Percentiles rank a stretch among this genome's conserved stretches.
Conservation (phyloP, 1,284 basidiomycete genomes). For the Apiotrichum siamense region DNA sequence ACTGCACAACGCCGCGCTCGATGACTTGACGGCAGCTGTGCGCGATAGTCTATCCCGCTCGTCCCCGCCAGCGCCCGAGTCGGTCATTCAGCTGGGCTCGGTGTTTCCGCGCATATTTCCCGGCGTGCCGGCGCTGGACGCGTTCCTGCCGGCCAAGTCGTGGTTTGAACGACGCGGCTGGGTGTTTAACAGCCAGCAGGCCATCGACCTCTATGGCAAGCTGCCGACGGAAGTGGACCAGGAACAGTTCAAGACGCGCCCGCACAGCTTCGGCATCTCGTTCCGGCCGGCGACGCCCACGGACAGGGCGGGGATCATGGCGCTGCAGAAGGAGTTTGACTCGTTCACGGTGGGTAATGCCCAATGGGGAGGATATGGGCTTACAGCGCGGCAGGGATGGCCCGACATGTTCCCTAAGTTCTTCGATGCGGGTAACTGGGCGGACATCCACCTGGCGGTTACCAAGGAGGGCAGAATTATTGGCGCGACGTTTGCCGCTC, state of each 20-base stretch:
- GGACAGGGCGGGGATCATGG: conserved; percentile 13
- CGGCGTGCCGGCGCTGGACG: conserved; percentile 16
- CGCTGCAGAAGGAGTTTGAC: conserved; percentile 19
- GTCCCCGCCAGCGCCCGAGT: conserved; percentile 1
- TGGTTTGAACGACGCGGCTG: conserved; percentile 20
- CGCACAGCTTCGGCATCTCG: conserved; percentile 8
- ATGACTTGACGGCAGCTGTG: conserved; percentile 6
- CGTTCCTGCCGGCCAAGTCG: conserved; percentile 2
- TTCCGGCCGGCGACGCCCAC: conserved; percentile 12
- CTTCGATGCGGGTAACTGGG: conserved; percentile 7
- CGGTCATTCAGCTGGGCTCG: conserved; percentile 21
- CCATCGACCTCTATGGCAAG: conserved; percentile 11
- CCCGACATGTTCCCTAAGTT: conserved; percentile 22
- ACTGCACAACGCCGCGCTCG: conserved; percentile 15
- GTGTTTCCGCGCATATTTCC: conserved; percentile 27
- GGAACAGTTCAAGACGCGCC: conserved; percentile 5
- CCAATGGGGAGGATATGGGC: neutral
- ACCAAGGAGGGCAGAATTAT: conserved; percentile 12
- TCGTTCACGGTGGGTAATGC: conserved; percentile 13
- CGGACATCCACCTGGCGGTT: conserved; percentile 18
- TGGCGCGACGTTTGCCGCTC: conserved; percentile 19
- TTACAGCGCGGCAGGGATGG: conserved; percentile 25
- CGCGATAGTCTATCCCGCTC: conserved; percentile 5
- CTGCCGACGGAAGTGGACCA: conserved; percentile 5
- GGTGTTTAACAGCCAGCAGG: conserved; percentile 1